These are phyloP conservation scores for Amoeboradix gromovi DNA, from an alignment of 371 early-diverging fungal genomes.

Conservation along the genomic window DNA sequence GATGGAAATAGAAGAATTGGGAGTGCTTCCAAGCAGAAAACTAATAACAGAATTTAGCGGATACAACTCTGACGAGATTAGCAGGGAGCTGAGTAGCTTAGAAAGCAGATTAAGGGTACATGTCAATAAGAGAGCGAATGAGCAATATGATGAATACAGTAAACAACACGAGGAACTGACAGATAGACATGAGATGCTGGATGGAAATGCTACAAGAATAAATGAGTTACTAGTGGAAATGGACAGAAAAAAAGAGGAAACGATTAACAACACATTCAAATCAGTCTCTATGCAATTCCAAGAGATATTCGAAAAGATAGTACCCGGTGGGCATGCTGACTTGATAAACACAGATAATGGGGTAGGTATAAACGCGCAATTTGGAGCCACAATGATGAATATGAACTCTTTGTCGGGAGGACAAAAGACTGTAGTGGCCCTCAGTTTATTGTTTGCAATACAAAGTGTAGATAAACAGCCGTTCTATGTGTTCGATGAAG, in stretches of 20 bases:
- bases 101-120: slow-evolving; percentile 64
- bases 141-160: slow-evolving; percentile 73
- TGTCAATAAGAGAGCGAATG: slow-evolving; percentile 90
- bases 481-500: slow-evolving; percentile 99
- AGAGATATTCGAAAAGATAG: slow-evolving; percentile 61
- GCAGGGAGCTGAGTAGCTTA: slow-evolving; percentile 39
- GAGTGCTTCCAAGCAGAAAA: neutral
- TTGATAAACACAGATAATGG: slow-evolving; percentile 45
- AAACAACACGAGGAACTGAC: slow-evolving; percentile 52
- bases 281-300: slow-evolving; percentile 60
- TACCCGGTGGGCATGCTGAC: slow-evolving; percentile 57
- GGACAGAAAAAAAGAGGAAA: slow-evolving; percentile 83
- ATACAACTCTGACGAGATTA: slow-evolving; percentile 9
- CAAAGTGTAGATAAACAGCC: slow-evolving; percentile 96
- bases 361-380: neutral
- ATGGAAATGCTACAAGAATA: slow-evolving; percentile 31
- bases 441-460: slow-evolving; percentile 93
- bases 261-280: slow-evolving; percentile 75
- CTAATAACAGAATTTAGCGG: neutral
- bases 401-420: slow-evolving; percentile 95
- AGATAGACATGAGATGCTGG: slow-evolving; percentile 53
- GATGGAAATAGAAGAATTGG: neutral
- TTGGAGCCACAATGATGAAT: neutral
- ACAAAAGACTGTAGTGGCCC: slow-evolving; percentile 91
- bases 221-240: slow-evolving; percentile 49